These are phyloP conservation scores for Biscutella laevigata DNA, from an alignment of 441 rosid species.

Conservation along the genomic window DNA sequence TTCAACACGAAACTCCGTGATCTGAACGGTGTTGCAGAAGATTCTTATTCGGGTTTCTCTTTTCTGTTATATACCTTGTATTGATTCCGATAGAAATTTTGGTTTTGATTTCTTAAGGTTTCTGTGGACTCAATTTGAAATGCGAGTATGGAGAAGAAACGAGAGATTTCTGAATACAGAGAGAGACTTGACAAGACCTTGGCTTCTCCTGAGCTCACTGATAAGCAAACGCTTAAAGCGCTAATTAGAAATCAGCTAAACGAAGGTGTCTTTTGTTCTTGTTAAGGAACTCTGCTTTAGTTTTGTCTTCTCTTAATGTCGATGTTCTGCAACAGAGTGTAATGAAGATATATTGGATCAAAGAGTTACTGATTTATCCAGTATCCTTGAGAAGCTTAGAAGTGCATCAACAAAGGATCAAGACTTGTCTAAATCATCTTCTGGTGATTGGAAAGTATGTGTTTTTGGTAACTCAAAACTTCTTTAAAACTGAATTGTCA, in stretches of 20 bases:
- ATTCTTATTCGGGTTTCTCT: no score
- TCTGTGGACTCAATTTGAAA: neutral
- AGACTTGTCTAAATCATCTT: slow-evolving; percentile 33
- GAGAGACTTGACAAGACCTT: slow-evolving; percentile 66
- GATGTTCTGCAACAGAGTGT: slow-evolving; percentile 34
- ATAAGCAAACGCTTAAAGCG: slow-evolving; percentile 41
- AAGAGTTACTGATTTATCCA: slow-evolving; percentile 50
- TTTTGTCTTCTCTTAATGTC: neutral
- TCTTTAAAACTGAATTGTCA: neutral
- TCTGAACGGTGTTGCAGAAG: no score
- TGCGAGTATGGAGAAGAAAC: slow-evolving; percentile 48
- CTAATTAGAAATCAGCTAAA: slow-evolving; percentile 54
- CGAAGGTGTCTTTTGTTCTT: slow-evolving; percentile 33
- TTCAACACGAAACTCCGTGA: neutral
- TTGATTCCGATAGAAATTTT: no score
- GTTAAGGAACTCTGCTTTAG: neutral
- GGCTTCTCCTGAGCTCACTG: slow-evolving; percentile 57
- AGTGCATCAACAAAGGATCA: slow-evolving; percentile 53
- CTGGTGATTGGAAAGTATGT: slow-evolving; percentile 79
- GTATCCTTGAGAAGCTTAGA: slow-evolving; percentile 77
- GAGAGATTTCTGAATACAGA: slow-evolving; percentile 51
- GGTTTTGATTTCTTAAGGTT: neutral
- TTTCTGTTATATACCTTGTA: no score
- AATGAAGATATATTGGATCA: slow-evolving; percentile 43
- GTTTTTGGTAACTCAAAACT: neutral